phyloP scores from a whole-genome alignment of 2,329 filamentous ascomycete genomes.

The Paracoccidioides brasiliensis region DNA sequence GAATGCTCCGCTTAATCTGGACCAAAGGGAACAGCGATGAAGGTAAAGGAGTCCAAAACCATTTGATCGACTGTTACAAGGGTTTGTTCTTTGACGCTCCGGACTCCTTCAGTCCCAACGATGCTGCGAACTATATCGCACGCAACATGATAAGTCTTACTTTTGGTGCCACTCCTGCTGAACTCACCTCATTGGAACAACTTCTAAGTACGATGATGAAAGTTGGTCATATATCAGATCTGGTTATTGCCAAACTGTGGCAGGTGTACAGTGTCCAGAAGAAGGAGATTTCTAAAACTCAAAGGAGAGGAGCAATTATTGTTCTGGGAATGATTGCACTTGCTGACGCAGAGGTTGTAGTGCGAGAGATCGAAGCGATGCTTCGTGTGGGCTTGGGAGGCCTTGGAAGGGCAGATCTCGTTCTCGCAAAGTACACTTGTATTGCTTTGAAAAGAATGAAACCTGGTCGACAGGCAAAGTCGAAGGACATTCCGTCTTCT shows the following conservation, averaged over 20 bases:
- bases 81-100: slow-evolving; percentile 93
- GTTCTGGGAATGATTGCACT: slow-evolving; percentile 92
- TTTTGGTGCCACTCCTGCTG: slow-evolving; percentile 86
- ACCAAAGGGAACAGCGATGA: slow-evolving; percentile 99
- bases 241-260: slow-evolving; percentile 87
- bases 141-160: slow-evolving; percentile 99
- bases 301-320: slow-evolving; percentile 86
- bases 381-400: slow-evolving; percentile 74
- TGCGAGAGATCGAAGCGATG: slow-evolving; percentile 91
- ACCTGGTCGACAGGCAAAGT: slow-evolving; percentile 68
- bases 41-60: slow-evolving; percentile 92
- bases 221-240: slow-evolving; percentile 68
- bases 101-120: slow-evolving; percentile 72
- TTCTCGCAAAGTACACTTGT: slow-evolving; percentile 89
- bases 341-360: slow-evolving; percentile 81
- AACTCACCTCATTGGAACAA: slow-evolving; percentile 90
- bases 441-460: slow-evolving; percentile 86
- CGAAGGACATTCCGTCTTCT: slow-evolving; percentile 49
- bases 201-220: slow-evolving; percentile 97
- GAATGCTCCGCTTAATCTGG: slow-evolving; percentile 96
- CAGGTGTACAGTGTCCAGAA: slow-evolving; percentile 93
- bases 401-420: slow-evolving; percentile 68
- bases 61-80: slow-evolving; percentile 94
- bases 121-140: slow-evolving; percentile 88
- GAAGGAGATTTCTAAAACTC: slow-evolving; percentile 80